Evolutionary conservation across 441 rosid genomes (phyloP).

Genomic region (Erodium chrysanthum): DNA sequence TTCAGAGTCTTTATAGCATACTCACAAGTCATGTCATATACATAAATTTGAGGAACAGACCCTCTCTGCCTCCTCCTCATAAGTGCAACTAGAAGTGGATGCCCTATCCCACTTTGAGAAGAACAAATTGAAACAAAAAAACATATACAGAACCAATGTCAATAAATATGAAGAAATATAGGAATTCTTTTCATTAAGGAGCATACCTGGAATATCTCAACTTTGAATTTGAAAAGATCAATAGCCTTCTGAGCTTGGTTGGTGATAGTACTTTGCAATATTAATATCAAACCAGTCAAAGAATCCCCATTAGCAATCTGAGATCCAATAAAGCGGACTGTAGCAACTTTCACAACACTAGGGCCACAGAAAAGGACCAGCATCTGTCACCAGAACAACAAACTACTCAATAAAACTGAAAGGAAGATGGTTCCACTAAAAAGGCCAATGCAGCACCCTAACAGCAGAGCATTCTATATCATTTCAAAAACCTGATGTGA

Average conservation of each 20-base stretch:
- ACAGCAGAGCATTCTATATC: not conserved
- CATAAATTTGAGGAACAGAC: no score
- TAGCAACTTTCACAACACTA: slow-evolving; percentile 50
- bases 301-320: slow-evolving; percentile 49
- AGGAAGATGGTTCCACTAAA: not conserved
- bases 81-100: no score
- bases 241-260: slow-evolving; percentile 66
- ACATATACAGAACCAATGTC: no score
- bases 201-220: slow-evolving; percentile 22
- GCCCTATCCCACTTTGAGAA: no score
- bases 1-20: no score
- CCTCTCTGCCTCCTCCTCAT: no score
- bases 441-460: not conserved
- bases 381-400: not conserved
- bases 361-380: slow-evolving; percentile 30
- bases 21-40: no score
- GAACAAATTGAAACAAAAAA: no score
- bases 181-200: no score
- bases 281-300: slow-evolving; percentile 49
- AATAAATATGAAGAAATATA: no score
- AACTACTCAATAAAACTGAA: not conserved
- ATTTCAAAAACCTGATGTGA: not conserved
- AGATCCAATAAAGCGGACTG: slow-evolving; percentile 45
- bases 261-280: slow-evolving; percentile 65
- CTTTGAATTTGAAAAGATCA: slow-evolving; percentile 61